Conservation (phyloP, 805 yeast genomes). For the Metschnikowia dekortorum region DNA sequence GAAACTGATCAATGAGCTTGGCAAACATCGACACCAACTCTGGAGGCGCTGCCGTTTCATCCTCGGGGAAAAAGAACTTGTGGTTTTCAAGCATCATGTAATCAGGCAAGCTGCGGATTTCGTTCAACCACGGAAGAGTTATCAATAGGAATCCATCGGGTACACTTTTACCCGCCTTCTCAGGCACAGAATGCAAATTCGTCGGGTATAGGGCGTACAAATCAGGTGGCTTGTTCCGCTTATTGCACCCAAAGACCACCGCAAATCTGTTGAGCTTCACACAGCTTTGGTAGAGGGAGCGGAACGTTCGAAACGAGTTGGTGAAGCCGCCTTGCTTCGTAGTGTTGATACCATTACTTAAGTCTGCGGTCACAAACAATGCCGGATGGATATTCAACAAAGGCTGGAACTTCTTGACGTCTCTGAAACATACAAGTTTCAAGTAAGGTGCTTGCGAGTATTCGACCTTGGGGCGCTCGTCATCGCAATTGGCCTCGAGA, state of each 20-base stretch:
- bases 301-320: constrained; percentile 65
- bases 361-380: constrained; percentile 62
- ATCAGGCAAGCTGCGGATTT: constrained; percentile 63
- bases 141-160: constrained; percentile 75
- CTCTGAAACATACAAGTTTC: constrained; percentile 65
- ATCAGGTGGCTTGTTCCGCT: constrained; percentile 50
- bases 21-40: constrained; percentile 21
- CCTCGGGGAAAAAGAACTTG: constrained; percentile 9
- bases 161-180: constrained; percentile 12
- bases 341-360: constrained; percentile 34
- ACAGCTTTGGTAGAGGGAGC: constrained; percentile 63
- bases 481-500: constrained; percentile 3
- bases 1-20: constrained; percentile 33
- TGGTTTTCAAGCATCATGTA: constrained; percentile 13
- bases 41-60: constrained; percentile 7
- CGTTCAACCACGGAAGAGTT: constrained; percentile 70
- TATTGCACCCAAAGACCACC: constrained; percentile 66
- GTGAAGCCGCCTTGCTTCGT: constrained; percentile 37
- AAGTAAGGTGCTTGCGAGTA: constrained; percentile 44
- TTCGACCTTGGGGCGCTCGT: constrained; percentile 7
- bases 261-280: constrained; percentile 51
- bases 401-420: constrained; percentile 41
- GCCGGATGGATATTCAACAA: constrained; percentile 53
- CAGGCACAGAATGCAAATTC: neutral
- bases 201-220: constrained; percentile 62